Percentiles rank a stretch among this genome's conserved stretches.
Conservation (phyloP, 495 filamentous ascomycete species). For the Friedmanniomyces simplex region DNA sequence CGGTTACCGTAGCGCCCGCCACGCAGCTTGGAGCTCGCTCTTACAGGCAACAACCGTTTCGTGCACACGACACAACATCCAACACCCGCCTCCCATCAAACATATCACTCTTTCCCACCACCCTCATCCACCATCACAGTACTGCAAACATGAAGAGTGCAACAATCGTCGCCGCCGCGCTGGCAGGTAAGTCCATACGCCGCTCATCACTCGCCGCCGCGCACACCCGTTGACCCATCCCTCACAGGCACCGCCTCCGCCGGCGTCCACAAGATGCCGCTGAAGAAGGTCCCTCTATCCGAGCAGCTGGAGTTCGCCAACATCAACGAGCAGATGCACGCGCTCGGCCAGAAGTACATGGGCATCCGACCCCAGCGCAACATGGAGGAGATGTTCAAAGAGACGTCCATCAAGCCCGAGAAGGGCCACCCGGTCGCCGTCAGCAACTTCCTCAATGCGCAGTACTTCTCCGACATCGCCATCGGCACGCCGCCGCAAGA, state of each 20-base stretch:
- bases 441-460: conserved; percentile 96
- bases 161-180: conserved; percentile 4
- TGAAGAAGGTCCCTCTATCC: conserved; percentile 87
- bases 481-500: conserved; percentile 84
- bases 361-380: conserved; percentile 63
- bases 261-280: conserved; percentile 25
- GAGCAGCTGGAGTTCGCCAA: conserved; percentile 77
- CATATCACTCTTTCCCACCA: neutral
- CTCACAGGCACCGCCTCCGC: conserved; percentile 3
- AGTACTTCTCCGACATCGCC: conserved; percentile 96
- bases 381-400: conserved; percentile 65
- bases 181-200: neutral
- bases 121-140: neutral
- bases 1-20: no score
- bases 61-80: neutral
- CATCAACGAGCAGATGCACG: conserved; percentile 68
- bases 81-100: neutral
- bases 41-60: neutral
- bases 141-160: conserved; percentile 1
- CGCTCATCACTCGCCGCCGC: neutral
- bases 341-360: conserved; percentile 90
- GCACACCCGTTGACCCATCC: neutral
- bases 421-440: conserved; percentile 75
- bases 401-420: conserved; percentile 54
- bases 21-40: no score